Base-by-base conservation (phyloP, 257 asterid genomes). In the Fraxinus cuspidata region DNA sequence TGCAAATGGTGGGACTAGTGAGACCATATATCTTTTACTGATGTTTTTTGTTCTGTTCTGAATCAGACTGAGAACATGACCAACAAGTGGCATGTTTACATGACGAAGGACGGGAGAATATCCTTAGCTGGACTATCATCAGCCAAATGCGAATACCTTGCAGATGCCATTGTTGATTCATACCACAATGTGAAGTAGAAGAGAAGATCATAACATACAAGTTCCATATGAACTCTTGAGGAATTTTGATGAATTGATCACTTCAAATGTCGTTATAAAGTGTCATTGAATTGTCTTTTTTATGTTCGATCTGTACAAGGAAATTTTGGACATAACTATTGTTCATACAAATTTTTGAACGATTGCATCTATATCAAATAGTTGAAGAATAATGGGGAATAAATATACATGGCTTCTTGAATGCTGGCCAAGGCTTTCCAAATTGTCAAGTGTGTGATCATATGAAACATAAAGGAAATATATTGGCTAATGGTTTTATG, bases 21-120 rank as follows among this genome's bases (percentile, higher is more conserved):
- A 16, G 31, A 32, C 23, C 18, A 53, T 66, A 7, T 38, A 68
- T 70, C 73, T 25, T 47, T 38, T 78, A 38, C 68, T 85, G 27
- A 79, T 47, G 34, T 72, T 71, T 49, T 51, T 15, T 71, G 15
- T 25, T 23, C 76, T 32, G 66, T 23, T 11, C 10, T 76, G 75
- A 77, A 69, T 67, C 93, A 95, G 99, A 87, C 93, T 72, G 97
- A 95, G 11, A 93, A 90, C 93, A 95, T 95, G 98, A 88, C 92
- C 73, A 79, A 82, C 83, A 90, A 93, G 83, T 95, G 99, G 99
- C 99, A 91, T 71, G 85, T 95, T 32, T 95, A 95, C 92, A 93
- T 95, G 99, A 95, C 98, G 56, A 93, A 91, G 85, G 98, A 95
- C 47, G 98, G 99, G 74, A 90, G 99, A 84, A 95, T 93, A 86